Evolutionary conservation across 257 asterid genomes (phyloP), one percentile per base, ranked within the genome.

Genomic region (Salvia rosmarinus): DNA sequence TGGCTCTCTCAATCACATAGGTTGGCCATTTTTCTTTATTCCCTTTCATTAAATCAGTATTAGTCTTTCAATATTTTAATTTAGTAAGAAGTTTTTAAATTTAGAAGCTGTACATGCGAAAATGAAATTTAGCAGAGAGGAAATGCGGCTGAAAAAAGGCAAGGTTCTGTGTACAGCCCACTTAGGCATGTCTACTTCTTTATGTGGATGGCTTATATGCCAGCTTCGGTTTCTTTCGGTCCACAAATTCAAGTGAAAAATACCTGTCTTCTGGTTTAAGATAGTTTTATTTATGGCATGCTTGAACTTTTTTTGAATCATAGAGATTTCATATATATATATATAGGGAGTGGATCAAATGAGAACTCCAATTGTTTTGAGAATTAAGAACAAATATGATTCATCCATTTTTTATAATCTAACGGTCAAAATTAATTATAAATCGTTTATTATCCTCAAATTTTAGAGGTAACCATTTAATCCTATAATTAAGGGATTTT

Each of bases 181-280:
- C 88, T 81, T 70, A 51, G 35, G 55, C 66, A 62, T 84, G 86
- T 84, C 84, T 62, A 44, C 74, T 67, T 68, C 76, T 75, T 75
- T 81, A 75, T 69, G 65, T 87, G 75, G 73, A 81, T 75, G 87
- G 89, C 47, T 85, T 70, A 59, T 65, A 73, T 80, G 83, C 78
- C 72, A 65, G 67, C 75, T 75, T 80, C 66, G 63, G 58, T 62
- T 66, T n/a, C n/a, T n/a, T n/a, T n/a, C n/a, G n/a, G 71, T 49
- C 75, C 64, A 76, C 72, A 77, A 72, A 63, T 69, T 72, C 76
- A 75, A 74, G 77, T 69, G 76, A 73, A 37, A 71, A 46, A 65
- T 80, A 72, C 71, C 82, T 85, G 71, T 70, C 80, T 66, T 74
- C 25, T 68, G 57, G 59, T 59, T 73, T 68, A 57, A 50, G 58